Evolutionary conservation across 192 early-diverging fungal species (phyloP).

Genomic region (Umbelopsis sp.): DNA sequence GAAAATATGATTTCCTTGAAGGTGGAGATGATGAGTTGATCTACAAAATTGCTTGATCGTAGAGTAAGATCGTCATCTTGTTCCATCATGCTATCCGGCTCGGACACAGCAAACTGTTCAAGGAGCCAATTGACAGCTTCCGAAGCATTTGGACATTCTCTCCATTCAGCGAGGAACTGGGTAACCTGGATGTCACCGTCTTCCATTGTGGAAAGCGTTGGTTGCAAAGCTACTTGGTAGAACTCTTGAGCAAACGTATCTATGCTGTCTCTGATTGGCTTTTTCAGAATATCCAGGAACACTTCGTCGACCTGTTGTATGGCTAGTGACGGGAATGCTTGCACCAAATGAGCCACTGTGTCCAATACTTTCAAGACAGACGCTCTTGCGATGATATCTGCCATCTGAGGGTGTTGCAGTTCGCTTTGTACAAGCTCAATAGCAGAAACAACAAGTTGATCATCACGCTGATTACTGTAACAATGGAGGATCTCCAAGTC

Average conservation of each 20-base stretch:
- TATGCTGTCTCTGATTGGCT: not conserved
- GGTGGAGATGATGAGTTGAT: slow-evolving; percentile 10
- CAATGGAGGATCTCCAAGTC: not conserved
- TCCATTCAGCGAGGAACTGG: slow-evolving; percentile 1
- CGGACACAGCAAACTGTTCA: not conserved
- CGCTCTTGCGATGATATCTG: not conserved
- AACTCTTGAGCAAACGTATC: slow-evolving; percentile 16
- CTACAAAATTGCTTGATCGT: slow-evolving; percentile 3
- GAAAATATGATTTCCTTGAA: not conserved
- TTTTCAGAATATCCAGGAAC: slow-evolving; percentile 15
- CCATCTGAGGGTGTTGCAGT: not conserved
- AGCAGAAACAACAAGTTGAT: not conserved
- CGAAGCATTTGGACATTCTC: not conserved
- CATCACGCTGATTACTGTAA: not conserved
- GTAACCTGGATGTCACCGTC: not conserved
- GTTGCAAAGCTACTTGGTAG: slow-evolving; percentile 8
- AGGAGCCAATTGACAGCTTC: slow-evolving; percentile 16
- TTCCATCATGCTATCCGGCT: not conserved
- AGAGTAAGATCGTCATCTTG: not conserved
- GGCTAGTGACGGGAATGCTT: not conserved
- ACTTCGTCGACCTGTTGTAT: slow-evolving; percentile 9
- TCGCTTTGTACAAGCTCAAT: not conserved
- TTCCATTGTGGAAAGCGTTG: not conserved
- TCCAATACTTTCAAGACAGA: slow-evolving; percentile 13
- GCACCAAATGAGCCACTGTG: not conserved